Evolutionary conservation across 2,329 filamentous ascomycete species (phyloP), one percentile per base, ranked within the genome.

Genomic region (Cercospora sp.): DNA sequence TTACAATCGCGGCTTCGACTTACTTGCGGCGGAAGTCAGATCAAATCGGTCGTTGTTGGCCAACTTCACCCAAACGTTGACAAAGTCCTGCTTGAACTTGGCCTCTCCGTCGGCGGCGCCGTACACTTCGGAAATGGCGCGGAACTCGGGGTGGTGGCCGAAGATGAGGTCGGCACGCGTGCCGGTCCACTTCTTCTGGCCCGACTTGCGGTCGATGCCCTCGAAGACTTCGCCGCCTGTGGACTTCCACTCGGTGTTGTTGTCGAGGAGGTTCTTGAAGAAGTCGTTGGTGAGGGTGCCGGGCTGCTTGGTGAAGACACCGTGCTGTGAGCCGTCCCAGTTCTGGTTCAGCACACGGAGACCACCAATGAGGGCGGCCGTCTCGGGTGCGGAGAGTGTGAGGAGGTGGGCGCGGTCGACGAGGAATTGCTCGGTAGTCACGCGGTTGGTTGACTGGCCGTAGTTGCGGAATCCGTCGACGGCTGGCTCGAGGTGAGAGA

Each of bases 401-500:
- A 94, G 86, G 20, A 91, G 87, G 69, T 91, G 83, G 1, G 91
- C 91, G 71, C 84, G 85, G 85, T 94, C 91, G 60, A 94, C 84
- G 20, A 93, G 85, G 76, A 88, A 84, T 74, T 91, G 86, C 82
- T 94, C 91, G 6, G 87, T 85, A 73, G 84, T 84, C 33, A 88
- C 89, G 51, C 88, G 87, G 1, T 80, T 68, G 3, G 84, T 88
- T 1, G 86, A 86, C 72, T 86, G 83, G 75, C 90, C 90, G 77
- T 91, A 93, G 85, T 91, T 93, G 77, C 91, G 90, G 90, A 94
- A 93, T 5, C 89, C 90, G 71, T 94, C 91, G n/a, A 85, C 86
- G 31, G 82, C 73, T 1, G 91, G 90, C 83, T 92, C 86, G 30
- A 94, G 86, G 80, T 90, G 84, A 67, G 77, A 78, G 76, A 91